Base-by-base conservation (phyloP, 116 monocot genomes). In the Zostera marina region DNA sequence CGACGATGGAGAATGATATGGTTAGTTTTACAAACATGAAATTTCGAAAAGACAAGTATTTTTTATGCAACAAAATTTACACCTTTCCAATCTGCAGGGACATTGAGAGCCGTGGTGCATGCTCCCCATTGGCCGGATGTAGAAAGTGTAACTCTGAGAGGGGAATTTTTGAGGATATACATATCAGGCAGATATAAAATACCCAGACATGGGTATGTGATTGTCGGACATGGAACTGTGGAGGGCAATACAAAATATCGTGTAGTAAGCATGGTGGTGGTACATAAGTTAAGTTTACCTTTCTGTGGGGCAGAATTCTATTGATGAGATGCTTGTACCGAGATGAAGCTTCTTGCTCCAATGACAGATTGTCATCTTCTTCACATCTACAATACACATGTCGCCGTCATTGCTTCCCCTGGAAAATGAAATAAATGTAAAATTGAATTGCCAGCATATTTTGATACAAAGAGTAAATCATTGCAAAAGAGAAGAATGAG, bases 41-140 rank as follows among this genome's bases (percentile, higher is more conserved):
- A 32, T 10, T 17, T 2, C 11, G 56, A 47, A 42, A 44, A 44
- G 16, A 58, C 26, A 47, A 44, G 10, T 25, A 41, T 0, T 13
- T 45, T n/a, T 26, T 7, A 8, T 14, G 19, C 38, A 11, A 6
- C 21, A 22, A 47, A 67, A 53, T 17, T 55, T n/a, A 17, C 53
- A 99, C 98, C 98, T 81, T 91, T 99, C 98, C 98, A 99, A 61
- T 99, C 98, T 49, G 81, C 74, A 55, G 98, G 83, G 5, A 99
- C 91, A 62, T 66, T 77, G 40, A 99, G 77, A 55, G 77, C 87
- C 47, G 98, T 99, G 21, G 91, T 60, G n/a, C 42, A 46, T 47
- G 79, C 62, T 63, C 91, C 91, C 86, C 83, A 79, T 67, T 76
- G 82, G 64, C 68, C 72, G 66, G 91, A 99, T 57, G 80, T 81